These are phyloP conservation scores for Staphylotrichum tortipilum DNA, from an alignment of 495 filamentous ascomycete genomes.

Conservation along the genomic window DNA sequence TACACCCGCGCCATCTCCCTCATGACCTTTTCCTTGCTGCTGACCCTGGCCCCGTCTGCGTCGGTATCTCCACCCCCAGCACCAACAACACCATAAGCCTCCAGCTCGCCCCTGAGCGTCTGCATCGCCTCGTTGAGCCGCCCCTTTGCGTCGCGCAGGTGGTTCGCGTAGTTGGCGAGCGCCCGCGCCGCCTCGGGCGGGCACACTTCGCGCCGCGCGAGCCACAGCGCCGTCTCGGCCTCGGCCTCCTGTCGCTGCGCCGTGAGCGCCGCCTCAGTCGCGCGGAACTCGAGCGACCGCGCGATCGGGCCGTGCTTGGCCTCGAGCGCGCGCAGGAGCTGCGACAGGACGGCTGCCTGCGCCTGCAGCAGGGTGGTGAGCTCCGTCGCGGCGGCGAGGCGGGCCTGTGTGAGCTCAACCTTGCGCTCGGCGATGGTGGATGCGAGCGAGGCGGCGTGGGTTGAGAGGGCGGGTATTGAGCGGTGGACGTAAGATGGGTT, in stretches of 20 bases:
- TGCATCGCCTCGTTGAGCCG: constrained; percentile 39
- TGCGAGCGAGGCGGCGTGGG: constrained; percentile 20
- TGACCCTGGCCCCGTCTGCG: constrained; percentile 9
- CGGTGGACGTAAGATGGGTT: constrained; percentile 47
- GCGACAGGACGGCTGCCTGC: constrained; percentile 23
- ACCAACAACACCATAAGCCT: constrained; percentile 43
- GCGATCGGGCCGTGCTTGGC: constrained; percentile 58
- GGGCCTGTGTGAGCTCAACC: constrained; percentile 22
- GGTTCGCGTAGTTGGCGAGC: constrained; percentile 45
- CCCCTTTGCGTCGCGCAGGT: constrained; percentile 44
- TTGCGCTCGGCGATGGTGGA: constrained; percentile 15
- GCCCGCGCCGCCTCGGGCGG: constrained; percentile 50
- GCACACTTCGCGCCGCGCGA: constrained; percentile 37
- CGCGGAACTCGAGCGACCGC: constrained; percentile 52
- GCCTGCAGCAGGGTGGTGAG: constrained; percentile 23
- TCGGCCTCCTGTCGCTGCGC: constrained; percentile 39
- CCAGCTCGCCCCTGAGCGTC: constrained; percentile 41
- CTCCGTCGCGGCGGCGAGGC: constrained; percentile 23
- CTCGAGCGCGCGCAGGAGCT: constrained; percentile 32
- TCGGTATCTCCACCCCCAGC: not conserved
- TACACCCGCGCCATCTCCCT: constrained; percentile 55
- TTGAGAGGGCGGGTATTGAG: constrained; percentile 32
- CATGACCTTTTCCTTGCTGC: constrained; percentile 39
- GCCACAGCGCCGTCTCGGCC: constrained; percentile 26
- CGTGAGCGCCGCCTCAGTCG: constrained; percentile 45